phyloP scores from a whole-genome alignment of 2,329 filamentous ascomycete species.

The Cladobotryum mycophilum region DNA sequence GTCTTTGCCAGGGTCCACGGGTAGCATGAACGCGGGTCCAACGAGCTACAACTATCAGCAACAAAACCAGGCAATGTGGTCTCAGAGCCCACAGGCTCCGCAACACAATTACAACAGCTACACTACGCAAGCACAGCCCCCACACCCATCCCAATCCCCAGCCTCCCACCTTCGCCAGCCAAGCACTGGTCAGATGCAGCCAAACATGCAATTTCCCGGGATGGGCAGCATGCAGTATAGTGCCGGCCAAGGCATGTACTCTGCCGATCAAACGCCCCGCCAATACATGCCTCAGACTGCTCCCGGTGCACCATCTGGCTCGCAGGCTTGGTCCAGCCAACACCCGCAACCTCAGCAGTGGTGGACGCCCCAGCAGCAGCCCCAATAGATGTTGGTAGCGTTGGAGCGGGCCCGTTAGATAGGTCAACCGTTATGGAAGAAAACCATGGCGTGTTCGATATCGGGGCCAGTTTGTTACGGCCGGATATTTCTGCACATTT shows the following conservation, averaged over 20 bases:
- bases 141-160: constrained; percentile 47
- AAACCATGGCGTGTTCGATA: not conserved
- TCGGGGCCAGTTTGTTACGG: not conserved
- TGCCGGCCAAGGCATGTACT: constrained; percentile 52
- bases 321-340: constrained; percentile 51
- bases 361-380: constrained; percentile 48
- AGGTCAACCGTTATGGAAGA: not conserved
- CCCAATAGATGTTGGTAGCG: constrained; percentile 21
- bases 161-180: constrained; percentile 56
- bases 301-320: constrained; percentile 42
- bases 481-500: constrained; percentile 9
- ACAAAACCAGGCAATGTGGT: constrained; percentile 55
- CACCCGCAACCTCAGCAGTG: constrained; percentile 56
- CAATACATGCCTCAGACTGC: constrained; percentile 62
- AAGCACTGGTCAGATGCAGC: constrained; percentile 50
- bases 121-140: constrained; percentile 46
- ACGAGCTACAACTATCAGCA: constrained; percentile 61
- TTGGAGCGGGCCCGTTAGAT: not conserved
- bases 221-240: constrained; percentile 56
- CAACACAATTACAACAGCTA: constrained; percentile 50
- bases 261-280: constrained; percentile 56
- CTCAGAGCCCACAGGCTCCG: constrained; percentile 57
- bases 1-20: constrained; percentile 47
- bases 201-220: constrained; percentile 54
- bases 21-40: constrained; percentile 44